Evolutionary conservation across 2,329 filamentous ascomycete species (phyloP).

Genomic region (Penicillium frequentans): DNA sequence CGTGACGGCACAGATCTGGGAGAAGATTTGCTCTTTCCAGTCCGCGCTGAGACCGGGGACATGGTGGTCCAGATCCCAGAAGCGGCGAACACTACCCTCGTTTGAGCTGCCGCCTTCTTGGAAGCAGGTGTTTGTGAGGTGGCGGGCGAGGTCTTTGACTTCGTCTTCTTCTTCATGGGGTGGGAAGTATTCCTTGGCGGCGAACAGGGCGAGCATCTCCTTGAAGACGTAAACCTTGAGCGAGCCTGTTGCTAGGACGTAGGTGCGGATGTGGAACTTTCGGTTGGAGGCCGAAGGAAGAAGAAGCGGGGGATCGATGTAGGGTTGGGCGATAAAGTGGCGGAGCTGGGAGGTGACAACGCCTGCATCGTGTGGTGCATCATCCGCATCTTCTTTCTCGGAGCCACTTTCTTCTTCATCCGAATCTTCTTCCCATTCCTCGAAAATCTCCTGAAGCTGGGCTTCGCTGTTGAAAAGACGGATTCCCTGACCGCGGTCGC

Average conservation of each 20-base stretch:
- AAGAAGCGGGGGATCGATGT: conserved; percentile 85
- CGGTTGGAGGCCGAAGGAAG: conserved; percentile 62
- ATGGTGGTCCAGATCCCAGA: conserved; percentile 65
- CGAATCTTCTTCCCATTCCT: conserved; percentile 77
- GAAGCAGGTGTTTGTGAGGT: conserved; percentile 94
- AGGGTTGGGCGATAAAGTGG: conserved; percentile 94
- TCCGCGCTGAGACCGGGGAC: conserved; percentile 30
- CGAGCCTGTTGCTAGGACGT: conserved; percentile 78
- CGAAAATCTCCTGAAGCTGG: conserved; percentile 83
- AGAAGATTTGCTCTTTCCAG: conserved; percentile 65
- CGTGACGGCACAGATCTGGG: conserved; percentile 71
- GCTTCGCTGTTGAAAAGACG: conserved; percentile 81
- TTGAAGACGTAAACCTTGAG: conserved; percentile 83
- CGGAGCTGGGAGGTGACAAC: conserved; percentile 88
- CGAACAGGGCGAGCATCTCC: conserved; percentile 91
- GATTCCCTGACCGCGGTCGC: conserved; percentile 91
- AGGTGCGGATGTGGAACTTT: conserved; percentile 95
- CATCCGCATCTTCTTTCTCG: conserved; percentile 42
- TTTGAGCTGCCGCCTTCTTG: conserved; percentile 60
- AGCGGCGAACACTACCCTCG: conserved; percentile 68
- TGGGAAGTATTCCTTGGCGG: conserved; percentile 67
- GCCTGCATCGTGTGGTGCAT: conserved; percentile 44
- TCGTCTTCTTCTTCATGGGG: conserved; percentile 53
- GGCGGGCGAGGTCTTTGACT: conserved; percentile 63
- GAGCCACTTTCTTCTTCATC: conserved; percentile 48